A percentile compares a stretch with the other conserved stretches of the same genome.
These are phyloP conservation scores for Penicillium desertorum DNA, from an alignment of 495 filamentous ascomycete genomes.

Conservation along the genomic window DNA sequence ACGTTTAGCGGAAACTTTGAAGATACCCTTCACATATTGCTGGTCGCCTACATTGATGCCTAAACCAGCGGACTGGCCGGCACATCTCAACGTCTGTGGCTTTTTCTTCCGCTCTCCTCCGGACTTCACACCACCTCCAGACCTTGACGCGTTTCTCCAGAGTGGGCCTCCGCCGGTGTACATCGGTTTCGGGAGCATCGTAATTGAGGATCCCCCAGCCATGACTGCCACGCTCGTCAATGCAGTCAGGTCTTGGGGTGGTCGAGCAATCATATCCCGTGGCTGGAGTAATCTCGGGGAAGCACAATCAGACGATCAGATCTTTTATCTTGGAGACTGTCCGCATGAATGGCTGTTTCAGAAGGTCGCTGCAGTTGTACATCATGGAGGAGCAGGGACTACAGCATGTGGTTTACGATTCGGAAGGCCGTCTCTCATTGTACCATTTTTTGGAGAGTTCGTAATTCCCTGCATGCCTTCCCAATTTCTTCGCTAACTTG, in stretches of 20 bases:
- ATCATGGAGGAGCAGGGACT: conserved; percentile 62
- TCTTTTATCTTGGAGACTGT: conserved; percentile 54
- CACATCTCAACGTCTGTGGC: conserved; percentile 50
- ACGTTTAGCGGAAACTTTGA: conserved; percentile 32
- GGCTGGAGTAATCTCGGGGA: conserved; percentile 59
- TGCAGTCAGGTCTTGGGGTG: conserved; percentile 47
- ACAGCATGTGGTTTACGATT: conserved; percentile 56
- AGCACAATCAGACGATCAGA: conserved; percentile 39
- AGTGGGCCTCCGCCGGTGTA: conserved; percentile 56
- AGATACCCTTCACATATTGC: conserved; percentile 59
- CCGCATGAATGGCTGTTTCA: conserved; percentile 65
- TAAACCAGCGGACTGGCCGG: conserved; percentile 57
- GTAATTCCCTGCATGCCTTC: background rate
- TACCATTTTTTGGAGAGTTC: conserved; percentile 63
- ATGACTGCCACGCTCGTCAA: conserved; percentile 52
- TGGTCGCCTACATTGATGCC: conserved; percentile 60
- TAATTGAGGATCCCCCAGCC: conserved; percentile 54
- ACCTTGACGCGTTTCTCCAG: conserved; percentile 50
- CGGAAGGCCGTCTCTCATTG: conserved; percentile 54
- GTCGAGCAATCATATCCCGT: conserved; percentile 55
- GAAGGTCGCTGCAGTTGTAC: conserved; percentile 56
- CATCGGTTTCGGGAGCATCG: conserved; percentile 64
- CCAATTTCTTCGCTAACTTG: background rate
- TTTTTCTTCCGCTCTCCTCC: conserved; percentile 55
- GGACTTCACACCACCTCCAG: conserved; percentile 46